Evolutionary conservation across 352 stramenopile species (phyloP).

Genomic region (Phytophthora constricta): DNA sequence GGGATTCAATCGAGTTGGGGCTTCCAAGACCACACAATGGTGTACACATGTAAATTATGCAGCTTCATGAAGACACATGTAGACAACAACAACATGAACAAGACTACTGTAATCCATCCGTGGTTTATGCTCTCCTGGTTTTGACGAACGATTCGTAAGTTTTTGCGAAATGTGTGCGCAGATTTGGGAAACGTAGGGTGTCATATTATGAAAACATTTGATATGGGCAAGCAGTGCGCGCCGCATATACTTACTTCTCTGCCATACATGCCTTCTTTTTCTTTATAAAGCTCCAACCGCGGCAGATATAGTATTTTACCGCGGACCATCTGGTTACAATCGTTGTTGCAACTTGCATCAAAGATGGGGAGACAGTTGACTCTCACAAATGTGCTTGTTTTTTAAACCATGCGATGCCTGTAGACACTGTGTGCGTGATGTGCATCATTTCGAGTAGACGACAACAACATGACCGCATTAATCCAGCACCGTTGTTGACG

Average conservation of each 20-base stretch:
- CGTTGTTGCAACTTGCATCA: neutral
- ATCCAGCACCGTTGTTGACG: neutral
- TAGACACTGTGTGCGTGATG: neutral
- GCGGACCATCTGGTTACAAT: neutral
- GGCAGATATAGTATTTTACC: too few species aligned
- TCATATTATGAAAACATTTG: too few species aligned
- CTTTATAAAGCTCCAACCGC: too few species aligned
- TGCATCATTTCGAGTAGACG: neutral
- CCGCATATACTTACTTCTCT: too few species aligned
- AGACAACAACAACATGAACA: neutral
- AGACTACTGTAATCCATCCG: too few species aligned
- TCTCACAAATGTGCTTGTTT: too few species aligned
- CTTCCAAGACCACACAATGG: neutral
- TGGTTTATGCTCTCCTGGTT: too few species aligned
- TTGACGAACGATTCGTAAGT: neutral
- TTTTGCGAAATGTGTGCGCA: too few species aligned
- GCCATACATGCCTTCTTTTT: too few species aligned
- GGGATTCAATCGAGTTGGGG: neutral
- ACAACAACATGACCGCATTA: neutral
- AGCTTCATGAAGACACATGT: neutral
- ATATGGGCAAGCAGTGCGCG: too few species aligned
- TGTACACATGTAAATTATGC: neutral
- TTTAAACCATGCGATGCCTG: neutral
- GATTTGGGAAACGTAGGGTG: too few species aligned
- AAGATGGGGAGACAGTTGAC: too few species aligned